Conservation (phyloP, 129 eudicot species). For the Lonicera japonica region DNA sequence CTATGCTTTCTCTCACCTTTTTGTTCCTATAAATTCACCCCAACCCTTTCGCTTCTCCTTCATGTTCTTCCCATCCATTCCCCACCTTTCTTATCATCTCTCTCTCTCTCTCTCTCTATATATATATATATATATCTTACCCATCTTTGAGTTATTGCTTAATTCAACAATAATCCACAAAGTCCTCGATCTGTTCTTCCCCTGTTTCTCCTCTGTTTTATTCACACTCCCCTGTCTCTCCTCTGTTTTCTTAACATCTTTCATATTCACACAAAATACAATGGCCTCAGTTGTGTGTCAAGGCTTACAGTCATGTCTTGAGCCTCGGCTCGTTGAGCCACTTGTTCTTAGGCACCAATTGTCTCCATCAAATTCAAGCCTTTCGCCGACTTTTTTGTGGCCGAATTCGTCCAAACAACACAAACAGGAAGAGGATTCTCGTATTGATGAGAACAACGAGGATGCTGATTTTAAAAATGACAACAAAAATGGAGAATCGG, state of each 20-base stretch:
- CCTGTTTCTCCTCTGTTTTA: slow-evolving; percentile 24
- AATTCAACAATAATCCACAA: too few species aligned
- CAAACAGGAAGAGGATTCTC: too few species aligned
- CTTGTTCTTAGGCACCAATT: slow-evolving; percentile 21
- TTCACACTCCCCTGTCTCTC: slow-evolving; percentile 3
- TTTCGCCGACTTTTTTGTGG: slow-evolving; percentile 10
- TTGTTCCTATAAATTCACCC: slow-evolving; percentile 52
- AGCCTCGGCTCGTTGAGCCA: slow-evolving; percentile 42
- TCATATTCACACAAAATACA: background rate
- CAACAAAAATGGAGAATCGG: slow-evolving; percentile 17
- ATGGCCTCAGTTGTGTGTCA: slow-evolving; percentile 49
- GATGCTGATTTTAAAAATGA: slow-evolving; percentile 7
- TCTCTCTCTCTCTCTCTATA: too few species aligned
- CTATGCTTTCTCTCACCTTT: too few species aligned
- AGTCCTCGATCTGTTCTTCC: slow-evolving; percentile 17
- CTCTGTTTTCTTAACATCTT: slow-evolving; percentile 11
- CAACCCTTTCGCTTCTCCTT: slow-evolving; percentile 27
- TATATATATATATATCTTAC: too few species aligned
- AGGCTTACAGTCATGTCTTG: slow-evolving; percentile 52
- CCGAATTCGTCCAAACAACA: background rate
- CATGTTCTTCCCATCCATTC: slow-evolving; percentile 32
- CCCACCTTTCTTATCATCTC: background rate
- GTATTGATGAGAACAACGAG: background rate
- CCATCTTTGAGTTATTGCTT: too few species aligned
- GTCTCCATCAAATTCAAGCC: slow-evolving; percentile 23